Conservation (phyloP, 768 basidiomycete genomes). For the Naganishia friedmannii region DNA sequence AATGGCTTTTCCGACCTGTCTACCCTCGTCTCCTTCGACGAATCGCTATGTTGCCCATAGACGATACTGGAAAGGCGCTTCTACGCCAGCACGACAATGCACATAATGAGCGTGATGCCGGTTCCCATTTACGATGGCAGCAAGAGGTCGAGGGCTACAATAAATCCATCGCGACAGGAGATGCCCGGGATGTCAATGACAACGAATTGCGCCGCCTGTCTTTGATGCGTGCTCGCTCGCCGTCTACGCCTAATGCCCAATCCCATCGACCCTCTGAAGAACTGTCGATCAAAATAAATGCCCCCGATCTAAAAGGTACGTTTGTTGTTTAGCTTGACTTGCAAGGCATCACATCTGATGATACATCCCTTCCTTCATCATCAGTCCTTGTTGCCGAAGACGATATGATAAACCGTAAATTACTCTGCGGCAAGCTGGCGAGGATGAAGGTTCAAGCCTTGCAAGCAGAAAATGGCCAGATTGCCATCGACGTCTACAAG, state of each 20-base stretch:
- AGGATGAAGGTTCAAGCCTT: slow-evolving; percentile 9
- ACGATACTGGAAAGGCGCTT: background rate
- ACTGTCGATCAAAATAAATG: slow-evolving; percentile 4
- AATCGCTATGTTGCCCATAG: slow-evolving; percentile 9
- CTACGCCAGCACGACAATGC: slow-evolving; percentile 4
- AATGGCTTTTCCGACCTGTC: slow-evolving; percentile 29
- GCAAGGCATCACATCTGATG: background rate
- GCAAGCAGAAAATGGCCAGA: slow-evolving; percentile 17
- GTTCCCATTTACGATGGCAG: slow-evolving; percentile 12
- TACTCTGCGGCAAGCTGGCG: slow-evolving; percentile 20
- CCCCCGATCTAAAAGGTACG: slow-evolving; percentile 14
- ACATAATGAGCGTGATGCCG: slow-evolving; percentile 16
- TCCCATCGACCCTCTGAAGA: background rate
- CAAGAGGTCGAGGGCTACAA: background rate
- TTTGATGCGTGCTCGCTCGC: background rate
- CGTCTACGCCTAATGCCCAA: background rate
- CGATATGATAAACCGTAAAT: slow-evolving; percentile 37
- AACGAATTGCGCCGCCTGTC: background rate
- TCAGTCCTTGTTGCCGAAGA: slow-evolving; percentile 50
- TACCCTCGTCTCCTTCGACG: slow-evolving; percentile 17
- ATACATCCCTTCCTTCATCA: background rate
- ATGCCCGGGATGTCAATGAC: background rate
- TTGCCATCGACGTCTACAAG: slow-evolving; percentile 20
- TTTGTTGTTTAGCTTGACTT: background rate
- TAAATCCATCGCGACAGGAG: background rate